These are phyloP conservation scores for Strobilomyces dryophilus DNA, from an alignment of 768 basidiomycete species.

Conservation along the genomic window DNA sequence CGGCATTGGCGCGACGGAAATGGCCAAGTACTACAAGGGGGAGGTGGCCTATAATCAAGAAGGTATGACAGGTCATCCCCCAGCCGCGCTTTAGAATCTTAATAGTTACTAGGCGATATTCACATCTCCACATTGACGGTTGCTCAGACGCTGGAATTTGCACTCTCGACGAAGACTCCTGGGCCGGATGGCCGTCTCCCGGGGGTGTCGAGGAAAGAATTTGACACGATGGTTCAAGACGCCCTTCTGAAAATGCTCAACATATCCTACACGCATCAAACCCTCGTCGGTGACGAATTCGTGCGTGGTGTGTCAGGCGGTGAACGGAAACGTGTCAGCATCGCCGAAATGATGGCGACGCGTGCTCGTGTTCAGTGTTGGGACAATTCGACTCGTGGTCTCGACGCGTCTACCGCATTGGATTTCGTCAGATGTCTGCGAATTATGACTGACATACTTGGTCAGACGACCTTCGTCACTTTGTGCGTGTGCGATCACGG, in stretches of 20 bases:
- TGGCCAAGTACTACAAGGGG: slow-evolving; percentile 72
- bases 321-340: slow-evolving; percentile 76
- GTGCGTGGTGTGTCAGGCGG: slow-evolving; percentile 80
- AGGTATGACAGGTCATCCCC: slow-evolving; percentile 34
- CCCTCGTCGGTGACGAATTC: slow-evolving; percentile 84
- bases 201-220: slow-evolving; percentile 57
- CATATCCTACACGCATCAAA: slow-evolving; percentile 72
- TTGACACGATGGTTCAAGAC: slow-evolving; percentile 52
- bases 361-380: slow-evolving; percentile 78
- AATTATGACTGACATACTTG: slow-evolving; percentile 78
- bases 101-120: slow-evolving; percentile 53
- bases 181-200: slow-evolving; percentile 71
- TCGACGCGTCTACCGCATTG: slow-evolving; percentile 84
- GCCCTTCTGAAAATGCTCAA: slow-evolving; percentile 76
- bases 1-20: slow-evolving; percentile 71
- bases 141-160: slow-evolving; percentile 69
- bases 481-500: slow-evolving; percentile 40
- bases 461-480: slow-evolving; percentile 76
- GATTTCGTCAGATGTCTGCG: slow-evolving; percentile 80
- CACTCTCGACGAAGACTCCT: slow-evolving; percentile 70
- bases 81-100: not conserved
- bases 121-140: slow-evolving; percentile 83
- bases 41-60: slow-evolving; percentile 79
- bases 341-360: slow-evolving; percentile 84
- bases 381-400: slow-evolving; percentile 79